Evolutionary conservation across 768 basidiomycete genomes (phyloP).

Genomic region (Mycena maculata): DNA sequence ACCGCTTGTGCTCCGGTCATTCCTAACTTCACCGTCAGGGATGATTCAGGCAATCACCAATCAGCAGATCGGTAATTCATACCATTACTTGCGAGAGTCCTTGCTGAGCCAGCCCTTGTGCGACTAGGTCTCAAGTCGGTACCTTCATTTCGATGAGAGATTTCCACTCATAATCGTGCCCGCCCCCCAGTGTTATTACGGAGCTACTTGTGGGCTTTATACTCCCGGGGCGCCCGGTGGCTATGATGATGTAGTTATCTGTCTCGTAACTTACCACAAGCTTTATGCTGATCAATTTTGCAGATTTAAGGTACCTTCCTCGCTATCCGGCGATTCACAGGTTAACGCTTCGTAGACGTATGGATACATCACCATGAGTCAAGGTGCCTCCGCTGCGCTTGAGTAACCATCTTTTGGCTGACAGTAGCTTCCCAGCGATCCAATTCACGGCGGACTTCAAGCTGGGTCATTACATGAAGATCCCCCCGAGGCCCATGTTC

Average conservation of each 20-base stretch:
- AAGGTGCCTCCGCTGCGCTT: constrained; percentile 42
- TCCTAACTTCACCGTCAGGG: constrained; percentile 38
- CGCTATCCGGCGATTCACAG: background rate
- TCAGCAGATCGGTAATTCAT: constrained; percentile 12
- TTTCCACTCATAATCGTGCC: background rate
- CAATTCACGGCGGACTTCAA: constrained; percentile 81
- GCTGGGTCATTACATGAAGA: constrained; percentile 80
- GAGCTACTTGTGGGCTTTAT: constrained; percentile 78
- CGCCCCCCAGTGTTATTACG: constrained; percentile 75
- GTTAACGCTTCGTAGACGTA: constrained; percentile 56
- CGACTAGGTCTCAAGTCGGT: constrained; percentile 51
- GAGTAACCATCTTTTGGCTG: background rate
- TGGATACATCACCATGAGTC: constrained; percentile 74
- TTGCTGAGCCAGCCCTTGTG: too few relatives aligned
- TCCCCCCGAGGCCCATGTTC: constrained; percentile 71
- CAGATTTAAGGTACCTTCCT: constrained; percentile 52
- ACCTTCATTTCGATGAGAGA: background rate
- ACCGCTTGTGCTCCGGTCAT: background rate
- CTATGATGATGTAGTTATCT: constrained; percentile 73
- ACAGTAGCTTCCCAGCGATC: constrained; percentile 62
- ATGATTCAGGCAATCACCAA: constrained; percentile 88
- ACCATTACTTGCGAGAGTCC: background rate
- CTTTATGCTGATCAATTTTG: background rate
- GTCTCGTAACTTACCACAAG: background rate
- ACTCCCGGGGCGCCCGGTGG: constrained; percentile 72